Percentiles rank a stretch among this genome's conserved stretches.
These are phyloP conservation scores for Claviceps fusiformis DNA, from an alignment of 2,329 filamentous ascomycete genomes.

Conservation along the genomic window DNA sequence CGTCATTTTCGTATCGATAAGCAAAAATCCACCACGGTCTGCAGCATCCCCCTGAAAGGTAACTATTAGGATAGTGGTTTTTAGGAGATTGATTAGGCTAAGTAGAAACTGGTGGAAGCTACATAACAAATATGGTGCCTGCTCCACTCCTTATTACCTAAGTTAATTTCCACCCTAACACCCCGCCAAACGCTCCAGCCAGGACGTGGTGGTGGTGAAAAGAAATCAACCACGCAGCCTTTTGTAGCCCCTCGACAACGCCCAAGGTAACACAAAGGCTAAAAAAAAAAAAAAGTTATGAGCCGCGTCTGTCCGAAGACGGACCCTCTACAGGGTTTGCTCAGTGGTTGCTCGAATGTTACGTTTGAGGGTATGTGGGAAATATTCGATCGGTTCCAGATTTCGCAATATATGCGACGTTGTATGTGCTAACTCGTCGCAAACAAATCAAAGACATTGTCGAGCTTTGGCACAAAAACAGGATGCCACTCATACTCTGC, in stretches of 20 bases:
- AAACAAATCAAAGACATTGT: slow-evolving; percentile 21
- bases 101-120: too few relatives aligned
- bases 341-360: background rate
- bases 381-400: background rate
- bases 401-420: background rate
- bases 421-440: background rate
- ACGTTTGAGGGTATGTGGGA: slow-evolving; percentile 5
- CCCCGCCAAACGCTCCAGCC: background rate
- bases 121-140: too few relatives aligned
- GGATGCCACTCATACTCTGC: slow-evolving; percentile 29
- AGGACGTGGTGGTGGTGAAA: background rate
- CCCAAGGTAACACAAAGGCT: background rate
- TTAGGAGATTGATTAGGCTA: too few relatives aligned
- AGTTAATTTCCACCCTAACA: too few relatives aligned
- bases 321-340: background rate
- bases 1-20: slow-evolving; percentile 1
- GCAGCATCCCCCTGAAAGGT: background rate
- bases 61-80: too few relatives aligned
- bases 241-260: background rate
- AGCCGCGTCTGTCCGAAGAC: slow-evolving; percentile 1
- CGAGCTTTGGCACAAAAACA: slow-evolving; percentile 33
- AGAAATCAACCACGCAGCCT: background rate
- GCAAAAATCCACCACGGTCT: background rate
- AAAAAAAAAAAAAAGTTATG: background rate
- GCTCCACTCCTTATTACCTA: too few relatives aligned